A percentile compares a stretch with the other conserved stretches of the same genome.
These are phyloP conservation scores for Beauveria brongniartii DNA, from an alignment of 2,329 filamentous ascomycete species.

Conservation along the genomic window DNA sequence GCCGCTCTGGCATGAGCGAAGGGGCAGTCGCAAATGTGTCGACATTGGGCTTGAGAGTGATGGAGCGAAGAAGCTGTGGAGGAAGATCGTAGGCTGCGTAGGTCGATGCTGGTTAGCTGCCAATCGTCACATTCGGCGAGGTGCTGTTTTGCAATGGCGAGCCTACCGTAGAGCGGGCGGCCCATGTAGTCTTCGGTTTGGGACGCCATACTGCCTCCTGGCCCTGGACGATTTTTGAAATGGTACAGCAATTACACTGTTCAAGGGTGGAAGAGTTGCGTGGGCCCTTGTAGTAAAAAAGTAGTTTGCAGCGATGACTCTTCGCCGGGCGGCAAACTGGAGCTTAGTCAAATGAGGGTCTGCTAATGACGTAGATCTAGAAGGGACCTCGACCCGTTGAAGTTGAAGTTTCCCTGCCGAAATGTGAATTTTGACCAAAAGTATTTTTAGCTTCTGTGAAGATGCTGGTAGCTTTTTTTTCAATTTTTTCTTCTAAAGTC, in stretches of 20 bases:
- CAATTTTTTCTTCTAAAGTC: too few relatives aligned
- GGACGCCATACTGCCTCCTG: slow-evolving; percentile 25
- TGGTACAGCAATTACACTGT: neutral
- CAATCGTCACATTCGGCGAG: neutral
- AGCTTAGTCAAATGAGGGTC: slow-evolving; percentile 8
- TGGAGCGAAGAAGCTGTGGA: slow-evolving; percentile 58
- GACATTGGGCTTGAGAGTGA: slow-evolving; percentile 40
- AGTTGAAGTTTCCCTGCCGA: too few relatives aligned
- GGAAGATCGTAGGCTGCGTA: slow-evolving; percentile 72
- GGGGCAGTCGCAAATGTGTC: slow-evolving; percentile 18
- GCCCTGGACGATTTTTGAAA: neutral
- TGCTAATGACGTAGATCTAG: neutral
- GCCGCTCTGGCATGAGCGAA: slow-evolving; percentile 17
- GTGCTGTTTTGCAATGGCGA: neutral
- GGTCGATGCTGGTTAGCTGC: slow-evolving; percentile 13
- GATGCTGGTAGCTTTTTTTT: too few relatives aligned
- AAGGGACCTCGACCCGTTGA: too few relatives aligned
- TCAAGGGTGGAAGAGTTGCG: slow-evolving; percentile 7
- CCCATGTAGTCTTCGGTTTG: slow-evolving; percentile 38
- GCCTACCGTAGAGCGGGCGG: slow-evolving; percentile 43
- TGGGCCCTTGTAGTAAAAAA: slow-evolving; percentile 9
- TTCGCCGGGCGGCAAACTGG: slow-evolving; percentile 1
- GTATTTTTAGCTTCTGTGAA: too few relatives aligned
- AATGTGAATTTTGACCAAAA: too few relatives aligned
- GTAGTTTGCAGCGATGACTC: slow-evolving; percentile 1